These are phyloP conservation scores for Botrytis elliptica DNA, from an alignment of 2,329 filamentous ascomycete species.

Conservation along the genomic window DNA sequence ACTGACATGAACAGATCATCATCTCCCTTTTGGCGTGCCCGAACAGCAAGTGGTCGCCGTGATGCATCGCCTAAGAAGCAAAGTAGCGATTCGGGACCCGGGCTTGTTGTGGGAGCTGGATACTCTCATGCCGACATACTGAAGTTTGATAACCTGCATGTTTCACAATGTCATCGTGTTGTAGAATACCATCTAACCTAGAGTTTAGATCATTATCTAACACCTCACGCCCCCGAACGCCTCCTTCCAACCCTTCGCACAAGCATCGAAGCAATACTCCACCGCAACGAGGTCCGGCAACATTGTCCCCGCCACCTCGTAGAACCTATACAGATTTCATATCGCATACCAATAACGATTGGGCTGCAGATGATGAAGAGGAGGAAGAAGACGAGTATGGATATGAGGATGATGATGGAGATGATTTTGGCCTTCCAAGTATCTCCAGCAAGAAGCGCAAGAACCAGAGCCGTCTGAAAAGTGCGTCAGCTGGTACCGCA, in stretches of 20 bases:
- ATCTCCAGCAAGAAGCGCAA: conserved; percentile 87
- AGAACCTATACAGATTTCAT: conserved; percentile 79
- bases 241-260: conserved; percentile 60
- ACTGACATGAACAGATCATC: conserved; percentile 59
- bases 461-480: conserved; percentile 44
- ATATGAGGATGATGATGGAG: conserved; percentile 81
- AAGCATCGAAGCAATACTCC: conserved; percentile 57
- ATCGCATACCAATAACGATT: conserved; percentile 78
- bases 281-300: conserved; percentile 51
- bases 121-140: conserved; percentile 97
- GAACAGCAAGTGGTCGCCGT: conserved; percentile 55
- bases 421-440: conserved; percentile 93
- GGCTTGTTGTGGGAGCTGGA: conserved; percentile 83
- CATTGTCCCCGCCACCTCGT: conserved; percentile 61
- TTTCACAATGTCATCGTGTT: conserved; percentile 23
- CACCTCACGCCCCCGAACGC: conserved; percentile 70
- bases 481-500: conserved; percentile 23
- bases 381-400: conserved; percentile 69
- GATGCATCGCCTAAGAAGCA: conserved; percentile 53
- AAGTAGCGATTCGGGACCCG: conserved; percentile 55
- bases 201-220: conserved; percentile 55
- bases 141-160: conserved; percentile 79
- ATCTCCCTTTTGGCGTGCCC: conserved; percentile 83
- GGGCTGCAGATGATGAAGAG: conserved; percentile 71
- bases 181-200: conserved; percentile 2